Base-by-base conservation (phyloP, 2,329 filamentous ascomycete genomes). In the Tolypocladium paradoxum region DNA sequence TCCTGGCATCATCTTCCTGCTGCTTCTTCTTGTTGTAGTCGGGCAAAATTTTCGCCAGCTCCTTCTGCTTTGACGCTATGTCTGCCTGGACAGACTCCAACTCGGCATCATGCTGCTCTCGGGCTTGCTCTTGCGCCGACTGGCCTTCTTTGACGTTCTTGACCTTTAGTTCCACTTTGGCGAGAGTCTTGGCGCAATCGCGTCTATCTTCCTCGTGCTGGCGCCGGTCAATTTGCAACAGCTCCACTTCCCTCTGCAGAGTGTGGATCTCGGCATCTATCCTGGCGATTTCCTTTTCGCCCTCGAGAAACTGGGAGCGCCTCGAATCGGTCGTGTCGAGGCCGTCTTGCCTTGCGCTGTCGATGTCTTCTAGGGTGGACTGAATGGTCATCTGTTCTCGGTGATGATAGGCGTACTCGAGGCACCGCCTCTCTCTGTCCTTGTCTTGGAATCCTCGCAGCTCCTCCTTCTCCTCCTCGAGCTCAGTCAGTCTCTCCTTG, bases 401-500 rank as follows among this genome's bases (percentile, higher is more conserved):
- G 60, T 93, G 85, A 69, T 96, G 90, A 62, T 96, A 91, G 0
- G 91, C 93, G 66, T 97, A 97, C 68, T 97, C 90, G 47, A 99
- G 77, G 66, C 91, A 96, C 58, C 91, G 80, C 55, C 90, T 83
- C 69, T 99, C 91, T 54, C 88, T 84, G 62, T 99, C 93, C 67
- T 95, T 96, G 56, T 96, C 90, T 68, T 97, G 93, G 66, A 91
- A 99, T 8, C 85, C 90, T 47, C 90, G 84, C 38, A 99, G 76
- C 69, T 99, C 95, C 64, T 96, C 90, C 68, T 97, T 97, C 70
- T 99, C 93, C 66, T 96, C 91, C 68, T 99, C 93, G 0, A 99
- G 77, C 69, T 99, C 93, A 38, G 76, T 78, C 52, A 99, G 76
- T 51, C 93, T 84, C 63, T 95, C 89, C 63, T 93, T 90, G 70